Evolutionary conservation across 192 early-diverging fungal species (phyloP).

Genomic region (Entomortierella lignicola): DNA sequence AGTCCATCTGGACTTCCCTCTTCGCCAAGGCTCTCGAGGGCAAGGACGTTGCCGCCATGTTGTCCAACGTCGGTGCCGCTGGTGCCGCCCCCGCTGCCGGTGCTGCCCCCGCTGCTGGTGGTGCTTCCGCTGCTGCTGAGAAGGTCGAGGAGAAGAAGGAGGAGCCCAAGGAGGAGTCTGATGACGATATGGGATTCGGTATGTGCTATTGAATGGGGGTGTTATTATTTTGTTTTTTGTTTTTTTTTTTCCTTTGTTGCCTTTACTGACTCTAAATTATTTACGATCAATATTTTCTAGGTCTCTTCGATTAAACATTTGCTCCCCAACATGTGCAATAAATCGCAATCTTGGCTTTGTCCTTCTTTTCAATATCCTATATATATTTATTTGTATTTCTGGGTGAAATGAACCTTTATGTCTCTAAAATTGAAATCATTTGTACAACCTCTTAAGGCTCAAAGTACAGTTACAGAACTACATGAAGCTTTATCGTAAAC

Average conservation of each 20-base stretch:
- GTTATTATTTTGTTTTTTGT: neutral
- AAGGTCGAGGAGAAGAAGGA: constrained; percentile 66
- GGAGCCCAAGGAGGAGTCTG: constrained; percentile 82
- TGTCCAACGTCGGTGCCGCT: constrained; percentile 89
- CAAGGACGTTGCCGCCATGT: constrained; percentile 89
- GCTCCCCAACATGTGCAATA: constrained; percentile 34
- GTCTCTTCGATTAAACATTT: constrained; percentile 54
- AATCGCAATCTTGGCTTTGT: constrained; percentile 18
- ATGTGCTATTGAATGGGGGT: too few species aligned
- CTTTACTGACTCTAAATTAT: neutral
- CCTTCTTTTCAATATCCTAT: neutral
- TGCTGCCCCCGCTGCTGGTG: constrained; percentile 50
- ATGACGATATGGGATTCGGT: constrained; percentile 90
- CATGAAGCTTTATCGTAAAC: too few species aligned
- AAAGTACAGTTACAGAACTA: too few species aligned
- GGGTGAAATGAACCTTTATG: too few species aligned
- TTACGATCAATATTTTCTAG: neutral
- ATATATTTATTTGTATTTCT: neutral
- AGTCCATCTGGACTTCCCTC: constrained; percentile 94
- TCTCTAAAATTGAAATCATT: too few species aligned
- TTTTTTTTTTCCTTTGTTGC: constrained; percentile 8
- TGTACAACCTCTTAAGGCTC: too few species aligned
- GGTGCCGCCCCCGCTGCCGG: constrained; percentile 57
- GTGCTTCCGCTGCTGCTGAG: constrained; percentile 56
- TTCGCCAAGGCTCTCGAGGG: constrained; percentile 99